Evolutionary conservation across 108 stramenopile species (phyloP).

Genomic region (Cyclotella atomus): DNA sequence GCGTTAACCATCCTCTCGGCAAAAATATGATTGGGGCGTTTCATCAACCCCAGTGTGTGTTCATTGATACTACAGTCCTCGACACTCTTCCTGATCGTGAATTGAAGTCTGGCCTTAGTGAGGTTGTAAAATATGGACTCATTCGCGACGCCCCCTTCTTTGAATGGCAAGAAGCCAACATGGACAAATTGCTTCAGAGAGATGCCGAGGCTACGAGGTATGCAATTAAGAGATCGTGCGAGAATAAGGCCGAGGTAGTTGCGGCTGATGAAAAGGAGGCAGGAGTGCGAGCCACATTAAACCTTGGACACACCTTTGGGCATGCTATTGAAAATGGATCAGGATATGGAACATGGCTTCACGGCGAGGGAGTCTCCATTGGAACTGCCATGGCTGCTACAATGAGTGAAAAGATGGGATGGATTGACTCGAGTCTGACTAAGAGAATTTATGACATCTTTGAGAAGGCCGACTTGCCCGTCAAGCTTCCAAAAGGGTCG

Average conservation of each 20-base stretch:
- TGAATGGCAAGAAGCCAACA: conserved; percentile 91
- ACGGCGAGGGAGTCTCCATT: conserved; percentile 97
- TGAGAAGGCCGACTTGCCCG: conserved; percentile 73
- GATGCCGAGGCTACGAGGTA: conserved; percentile 81
- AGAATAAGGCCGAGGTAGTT: conserved; percentile 96
- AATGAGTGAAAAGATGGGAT: conserved; percentile 89
- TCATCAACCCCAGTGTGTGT: conserved; percentile 96
- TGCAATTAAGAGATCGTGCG: conserved; percentile 89
- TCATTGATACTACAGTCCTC: conserved; percentile 88
- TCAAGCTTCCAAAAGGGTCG: conserved; percentile 76
- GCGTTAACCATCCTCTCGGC: conserved; percentile 95
- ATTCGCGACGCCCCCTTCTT: conserved; percentile 93
- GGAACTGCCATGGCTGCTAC: conserved; percentile 96
- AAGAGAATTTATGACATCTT: conserved; percentile 70
- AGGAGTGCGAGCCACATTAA: conserved; percentile 93
- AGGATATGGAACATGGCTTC: conserved; percentile 93
- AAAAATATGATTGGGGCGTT: conserved; percentile 99
- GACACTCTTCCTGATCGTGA: conserved; percentile 94
- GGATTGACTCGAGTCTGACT: conserved; percentile 75
- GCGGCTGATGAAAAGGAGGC: conserved; percentile 96
- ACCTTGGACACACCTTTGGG: conserved; percentile 98
- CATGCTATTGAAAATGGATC: conserved; percentile 97
- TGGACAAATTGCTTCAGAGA: conserved; percentile 76
- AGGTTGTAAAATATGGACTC: conserved; percentile 96
- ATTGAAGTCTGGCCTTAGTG: conserved; percentile 88